Evolutionary conservation across 345 rosid species (phyloP), one percentile per base, ranked within the genome.

Genomic region (Hirschfeldia incana): DNA sequence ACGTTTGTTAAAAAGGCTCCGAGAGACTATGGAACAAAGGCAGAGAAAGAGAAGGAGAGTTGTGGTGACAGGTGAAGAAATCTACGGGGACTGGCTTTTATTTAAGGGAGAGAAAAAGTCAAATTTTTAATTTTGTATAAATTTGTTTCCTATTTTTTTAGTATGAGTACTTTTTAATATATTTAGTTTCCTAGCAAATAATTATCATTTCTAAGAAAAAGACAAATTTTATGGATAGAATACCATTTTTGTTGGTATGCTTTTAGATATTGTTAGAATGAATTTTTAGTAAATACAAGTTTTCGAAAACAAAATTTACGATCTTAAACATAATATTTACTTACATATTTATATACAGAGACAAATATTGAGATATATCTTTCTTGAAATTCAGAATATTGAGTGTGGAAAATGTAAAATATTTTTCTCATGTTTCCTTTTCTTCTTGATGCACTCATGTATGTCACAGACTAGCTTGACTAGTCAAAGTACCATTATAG

Each of bases 61-160:
- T 77, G 75, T 76, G 79, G 85, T 42, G 72, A 80, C 69, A 70
- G 80, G 81, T 36, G 73, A 67, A 74, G 81, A 57, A 71, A 71
- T 69, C 69, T 69, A 65, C 59, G 74, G 65, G 75, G 74, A 75
- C 75, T 82, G 78, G 78, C 82, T 44, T 80, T 69, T 80, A 80
- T 80, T 80, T 75, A 80, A 75, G 76, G 75, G 76, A 44, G 42
- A 53, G 86, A 71, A 81, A 81, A 81, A 80, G 85, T 84, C 86
- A 84, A 84, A 62, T 8, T 72, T 46, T 67, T 63, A n/a, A 17
- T 76, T 69, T 72, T 58, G 66, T 73, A 68, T 78, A 68, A 78
- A 79, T 73, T n/a, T 73, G 30, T 55, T 67, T 15, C 37, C 62
- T 79, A 44, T 28, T 36, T 9, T 60, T n/a, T 4, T 61, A 37